These are phyloP conservation scores for Diaporthe citrichinensis DNA, from an alignment of 2,329 filamentous ascomycete species.

Conservation along the genomic window DNA sequence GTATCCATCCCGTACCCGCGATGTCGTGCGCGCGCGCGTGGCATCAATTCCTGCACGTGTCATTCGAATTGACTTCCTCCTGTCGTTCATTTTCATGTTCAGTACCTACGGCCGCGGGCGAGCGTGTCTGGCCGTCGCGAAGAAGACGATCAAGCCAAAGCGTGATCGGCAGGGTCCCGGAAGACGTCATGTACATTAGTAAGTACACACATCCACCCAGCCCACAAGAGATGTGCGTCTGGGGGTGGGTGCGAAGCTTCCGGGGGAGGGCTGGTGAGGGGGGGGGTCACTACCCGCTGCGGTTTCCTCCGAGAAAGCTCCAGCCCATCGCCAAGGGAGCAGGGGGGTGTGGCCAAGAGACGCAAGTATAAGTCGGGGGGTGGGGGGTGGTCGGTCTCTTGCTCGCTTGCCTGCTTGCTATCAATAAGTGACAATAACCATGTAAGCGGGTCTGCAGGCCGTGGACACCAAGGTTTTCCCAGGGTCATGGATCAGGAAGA, in stretches of 20 bases:
- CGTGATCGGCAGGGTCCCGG: neutral
- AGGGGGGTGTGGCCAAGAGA: neutral
- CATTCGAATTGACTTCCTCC: neutral
- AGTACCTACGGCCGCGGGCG: neutral
- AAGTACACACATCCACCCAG: neutral
- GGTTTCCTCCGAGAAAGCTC: neutral
- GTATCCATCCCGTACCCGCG: neutral
- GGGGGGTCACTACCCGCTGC: neutral
- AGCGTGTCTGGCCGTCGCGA: neutral
- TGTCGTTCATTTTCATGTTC: neutral
- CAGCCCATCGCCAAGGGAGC: conserved; percentile 8
- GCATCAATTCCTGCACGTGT: neutral
- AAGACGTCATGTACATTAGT: neutral
- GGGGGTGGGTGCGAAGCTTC: conserved; percentile 18
- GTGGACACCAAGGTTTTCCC: conserved; percentile 26
- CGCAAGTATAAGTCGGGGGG: neutral
- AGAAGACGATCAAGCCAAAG: neutral
- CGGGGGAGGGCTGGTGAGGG: neutral
- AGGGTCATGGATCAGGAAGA: neutral
- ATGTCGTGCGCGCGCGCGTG: conserved; percentile 13
- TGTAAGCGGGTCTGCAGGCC: neutral
- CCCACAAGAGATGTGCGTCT: conserved; percentile 11
- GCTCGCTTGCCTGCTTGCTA: neutral
- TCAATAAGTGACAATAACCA: neutral
- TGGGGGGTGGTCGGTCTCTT: too few relatives aligned